Evolutionary conservation across 768 basidiomycete species (phyloP), one percentile per base, ranked within the genome.

Genomic region (Dacryopinax spathularia): DNA sequence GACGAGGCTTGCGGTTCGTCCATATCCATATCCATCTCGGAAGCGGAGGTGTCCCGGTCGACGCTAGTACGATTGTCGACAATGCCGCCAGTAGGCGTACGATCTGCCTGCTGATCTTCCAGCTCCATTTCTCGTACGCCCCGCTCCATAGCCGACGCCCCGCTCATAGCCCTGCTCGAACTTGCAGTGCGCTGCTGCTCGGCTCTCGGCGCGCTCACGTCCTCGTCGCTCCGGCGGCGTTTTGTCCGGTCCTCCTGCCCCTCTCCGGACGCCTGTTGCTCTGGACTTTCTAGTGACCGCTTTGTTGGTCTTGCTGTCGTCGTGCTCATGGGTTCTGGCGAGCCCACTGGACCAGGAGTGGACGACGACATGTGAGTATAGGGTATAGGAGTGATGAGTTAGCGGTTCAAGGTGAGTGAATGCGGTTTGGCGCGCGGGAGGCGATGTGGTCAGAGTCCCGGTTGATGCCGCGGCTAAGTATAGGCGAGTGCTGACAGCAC

Each of bases 151-250:
- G 48, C 48, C 48, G 48, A 56, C 18, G 48, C 48, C 9, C 43
- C 43, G 43, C 10, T 44, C 43, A 44, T 15, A 56, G 25, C 6
- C 25, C 48, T 56, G 29, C 48, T 56, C 31, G 48, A 56, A 29
- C 48, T 56, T 56, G 48, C 48, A 29, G 29, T 56, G 48, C 48
- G 48, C 48, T 56, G n/a, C n/a, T n/a, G 48, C 48, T 56, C 48
- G 48, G 48, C 9, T 9, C 48, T 22, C 48, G 25, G 25, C 48
- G 31, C 48, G 25, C 48, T 56, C 25, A 20, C 48, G 48, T 56
- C 48, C 48, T 56, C 48, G 48, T 56, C 48, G 25, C 48, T 56
- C 48, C 48, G 12, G 25, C 48, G 48, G 18, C 48, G 48, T 29
- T 56, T 56, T 6, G 48, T 56, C 10, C 48, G 10, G 48, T 56